Conservation (phyloP, 495 filamentous ascomycete genomes). For the Neurospora sp. region DNA sequence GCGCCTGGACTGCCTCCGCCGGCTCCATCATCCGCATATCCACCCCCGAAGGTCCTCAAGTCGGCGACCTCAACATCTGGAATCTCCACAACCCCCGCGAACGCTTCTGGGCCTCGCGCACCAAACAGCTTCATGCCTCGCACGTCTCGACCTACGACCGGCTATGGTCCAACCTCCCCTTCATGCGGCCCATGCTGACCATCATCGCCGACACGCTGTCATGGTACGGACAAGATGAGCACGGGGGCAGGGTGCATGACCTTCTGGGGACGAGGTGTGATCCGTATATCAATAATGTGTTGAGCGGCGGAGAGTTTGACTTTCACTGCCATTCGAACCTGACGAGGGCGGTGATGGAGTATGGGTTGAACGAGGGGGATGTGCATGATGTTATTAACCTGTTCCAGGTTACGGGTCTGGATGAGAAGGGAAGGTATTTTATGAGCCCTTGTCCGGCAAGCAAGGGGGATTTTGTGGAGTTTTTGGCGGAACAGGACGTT, state of each 20-base stretch:
- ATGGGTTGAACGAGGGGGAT: slow-evolving; percentile 59
- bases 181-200: slow-evolving; percentile 61
- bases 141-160: slow-evolving; percentile 62
- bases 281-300: slow-evolving; percentile 61
- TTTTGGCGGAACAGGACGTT: slow-evolving; percentile 66
- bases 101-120: slow-evolving; percentile 70
- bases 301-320: slow-evolving; percentile 60
- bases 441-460: slow-evolving; percentile 64
- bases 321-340: slow-evolving; percentile 80
- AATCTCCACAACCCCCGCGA: slow-evolving; percentile 65
- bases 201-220: slow-evolving; percentile 60
- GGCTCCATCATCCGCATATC: slow-evolving; percentile 60
- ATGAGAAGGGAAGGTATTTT: slow-evolving; percentile 63
- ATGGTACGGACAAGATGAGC: slow-evolving; percentile 41
- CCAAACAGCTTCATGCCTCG: slow-evolving; percentile 63
- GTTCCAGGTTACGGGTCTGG: slow-evolving; percentile 69
- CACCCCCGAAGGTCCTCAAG: slow-evolving; percentile 65
- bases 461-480: slow-evolving; percentile 59
- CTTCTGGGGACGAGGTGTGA: slow-evolving; percentile 70
- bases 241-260: slow-evolving; percentile 57
- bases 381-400: slow-evolving; percentile 73
- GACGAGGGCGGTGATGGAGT: slow-evolving; percentile 56
- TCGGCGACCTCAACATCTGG: slow-evolving; percentile 78
- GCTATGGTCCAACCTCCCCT: slow-evolving; percentile 68
- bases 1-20: slow-evolving; percentile 52